Conservation (phyloP, 192 early-diverging fungal genomes). For the Chytriomyces hyalinus region DNA sequence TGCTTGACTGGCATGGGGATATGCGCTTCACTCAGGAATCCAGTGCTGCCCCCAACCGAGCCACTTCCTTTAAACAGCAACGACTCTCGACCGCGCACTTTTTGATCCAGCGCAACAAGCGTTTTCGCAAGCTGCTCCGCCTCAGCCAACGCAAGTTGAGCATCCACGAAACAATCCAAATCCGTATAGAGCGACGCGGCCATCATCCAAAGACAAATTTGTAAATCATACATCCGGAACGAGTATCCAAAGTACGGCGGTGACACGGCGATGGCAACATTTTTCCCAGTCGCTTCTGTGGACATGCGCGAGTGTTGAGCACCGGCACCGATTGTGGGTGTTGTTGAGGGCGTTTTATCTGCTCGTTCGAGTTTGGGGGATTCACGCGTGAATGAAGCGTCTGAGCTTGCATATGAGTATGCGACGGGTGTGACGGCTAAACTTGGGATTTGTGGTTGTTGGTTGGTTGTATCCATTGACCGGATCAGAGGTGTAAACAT, state of each 20-base stretch:
- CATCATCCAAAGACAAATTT: constrained; percentile 53
- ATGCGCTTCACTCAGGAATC: constrained; percentile 15
- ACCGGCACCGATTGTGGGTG: not conserved
- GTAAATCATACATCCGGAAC: constrained; percentile 52
- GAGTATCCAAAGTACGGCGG: constrained; percentile 30
- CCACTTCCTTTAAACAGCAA: constrained; percentile 25
- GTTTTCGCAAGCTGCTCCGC: constrained; percentile 51
- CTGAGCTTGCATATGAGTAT: constrained; percentile 25
- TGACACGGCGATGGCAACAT: not conserved
- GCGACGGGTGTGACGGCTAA: constrained; percentile 15
- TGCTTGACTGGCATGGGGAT: constrained; percentile 8
- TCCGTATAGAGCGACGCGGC: constrained; percentile 48
- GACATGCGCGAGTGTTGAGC: constrained; percentile 18
- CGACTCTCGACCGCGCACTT: constrained; percentile 9
- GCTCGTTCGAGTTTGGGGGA: not conserved
- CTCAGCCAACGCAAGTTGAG: constrained; percentile 45
- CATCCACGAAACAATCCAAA: constrained; percentile 46
- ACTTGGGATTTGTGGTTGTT: not conserved
- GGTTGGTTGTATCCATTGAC: constrained; percentile 17
- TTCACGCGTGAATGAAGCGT: not conserved
- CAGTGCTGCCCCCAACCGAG: constrained; percentile 11
- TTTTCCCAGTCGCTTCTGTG: constrained; percentile 15
- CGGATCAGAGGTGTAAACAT: constrained; percentile 32
- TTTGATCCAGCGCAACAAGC: constrained; percentile 28
- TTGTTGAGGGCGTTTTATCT: not conserved